These are phyloP conservation scores for Penicillium simplicissimum DNA, from an alignment of 495 filamentous ascomycete genomes.

Conservation along the genomic window DNA sequence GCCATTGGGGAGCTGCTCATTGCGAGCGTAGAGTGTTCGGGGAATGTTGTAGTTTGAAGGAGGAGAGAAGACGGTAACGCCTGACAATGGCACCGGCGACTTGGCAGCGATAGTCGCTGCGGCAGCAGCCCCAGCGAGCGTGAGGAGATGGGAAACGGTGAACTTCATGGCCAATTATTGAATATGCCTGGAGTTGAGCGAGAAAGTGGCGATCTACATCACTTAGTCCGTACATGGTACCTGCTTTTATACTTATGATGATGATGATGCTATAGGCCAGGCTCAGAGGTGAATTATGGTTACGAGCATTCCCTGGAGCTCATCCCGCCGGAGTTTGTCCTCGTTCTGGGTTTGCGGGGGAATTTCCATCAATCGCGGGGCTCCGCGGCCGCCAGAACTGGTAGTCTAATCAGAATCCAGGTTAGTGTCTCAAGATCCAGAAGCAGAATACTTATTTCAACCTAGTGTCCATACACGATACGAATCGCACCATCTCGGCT, in stretches of 20 bases:
- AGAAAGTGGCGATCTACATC: not conserved
- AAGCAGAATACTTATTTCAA: not conserved
- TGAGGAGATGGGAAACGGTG: constrained; percentile 14
- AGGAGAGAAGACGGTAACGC: constrained; percentile 35
- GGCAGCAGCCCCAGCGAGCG: constrained; percentile 19
- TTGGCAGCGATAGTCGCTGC: constrained; percentile 14
- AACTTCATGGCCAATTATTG: constrained; percentile 17
- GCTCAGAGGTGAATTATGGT: not conserved
- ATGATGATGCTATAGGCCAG: not conserved
- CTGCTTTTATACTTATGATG: not conserved
- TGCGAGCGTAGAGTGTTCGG: constrained; percentile 29
- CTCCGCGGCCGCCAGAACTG: not conserved
- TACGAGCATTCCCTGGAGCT: not conserved
- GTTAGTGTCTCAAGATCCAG: not conserved
- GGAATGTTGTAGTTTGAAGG: constrained; percentile 39
- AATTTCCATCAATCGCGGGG: constrained; percentile 23
- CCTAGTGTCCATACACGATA: not conserved
- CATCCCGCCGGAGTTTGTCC: constrained; percentile 37
- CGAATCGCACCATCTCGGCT: not conserved
- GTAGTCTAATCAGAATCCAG: not conserved
- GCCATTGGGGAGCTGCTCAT: constrained; percentile 25
- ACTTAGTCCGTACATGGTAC: not conserved
- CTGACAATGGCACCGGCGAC: constrained; percentile 16
- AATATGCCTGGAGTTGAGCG: constrained; percentile 13
- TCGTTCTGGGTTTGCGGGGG: constrained; percentile 20